Conservation (phyloP, 148 eudicot species). For the Amaranthus palmeri region DNA sequence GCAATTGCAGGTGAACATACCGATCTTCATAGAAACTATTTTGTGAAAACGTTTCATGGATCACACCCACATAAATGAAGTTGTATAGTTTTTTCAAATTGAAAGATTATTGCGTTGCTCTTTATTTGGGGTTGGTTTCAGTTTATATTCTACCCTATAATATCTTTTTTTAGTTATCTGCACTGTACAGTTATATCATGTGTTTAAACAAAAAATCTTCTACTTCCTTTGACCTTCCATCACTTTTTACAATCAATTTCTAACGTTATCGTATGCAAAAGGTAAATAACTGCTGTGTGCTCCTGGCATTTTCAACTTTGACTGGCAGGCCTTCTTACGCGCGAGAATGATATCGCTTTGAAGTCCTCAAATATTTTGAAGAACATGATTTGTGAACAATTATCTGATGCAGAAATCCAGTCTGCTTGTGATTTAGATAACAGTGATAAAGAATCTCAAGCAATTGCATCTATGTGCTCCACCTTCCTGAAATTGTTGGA, state of each 20-base stretch:
- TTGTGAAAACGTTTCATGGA: neutral
- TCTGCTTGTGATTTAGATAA: constrained; percentile 26
- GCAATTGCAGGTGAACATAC: constrained; percentile 52
- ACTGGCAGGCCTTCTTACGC: constrained; percentile 55
- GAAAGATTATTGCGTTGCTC: neutral
- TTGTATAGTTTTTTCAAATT: neutral
- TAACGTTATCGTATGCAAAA: neutral
- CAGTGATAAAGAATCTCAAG: constrained; percentile 34
- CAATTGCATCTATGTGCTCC: constrained; percentile 49
- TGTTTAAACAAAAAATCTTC: neutral
- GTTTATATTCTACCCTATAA: neutral
- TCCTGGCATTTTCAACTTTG: constrained; percentile 6
- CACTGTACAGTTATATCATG: neutral
- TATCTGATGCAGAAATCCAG: constrained; percentile 23
- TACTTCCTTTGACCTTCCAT: neutral
- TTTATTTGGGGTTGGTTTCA: neutral
- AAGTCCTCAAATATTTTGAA: constrained; percentile 51
- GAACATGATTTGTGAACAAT: constrained; percentile 45
- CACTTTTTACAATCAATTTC: neutral
- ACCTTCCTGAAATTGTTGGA: constrained; percentile 42
- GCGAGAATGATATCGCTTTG: constrained; percentile 46
- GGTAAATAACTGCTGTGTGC: neutral
- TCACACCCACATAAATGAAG: neutral
- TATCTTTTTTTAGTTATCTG: neutral
- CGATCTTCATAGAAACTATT: neutral